Evolutionary conservation across 306 rosid species (phyloP).

Genomic region (Cicer chorassanicum): DNA sequence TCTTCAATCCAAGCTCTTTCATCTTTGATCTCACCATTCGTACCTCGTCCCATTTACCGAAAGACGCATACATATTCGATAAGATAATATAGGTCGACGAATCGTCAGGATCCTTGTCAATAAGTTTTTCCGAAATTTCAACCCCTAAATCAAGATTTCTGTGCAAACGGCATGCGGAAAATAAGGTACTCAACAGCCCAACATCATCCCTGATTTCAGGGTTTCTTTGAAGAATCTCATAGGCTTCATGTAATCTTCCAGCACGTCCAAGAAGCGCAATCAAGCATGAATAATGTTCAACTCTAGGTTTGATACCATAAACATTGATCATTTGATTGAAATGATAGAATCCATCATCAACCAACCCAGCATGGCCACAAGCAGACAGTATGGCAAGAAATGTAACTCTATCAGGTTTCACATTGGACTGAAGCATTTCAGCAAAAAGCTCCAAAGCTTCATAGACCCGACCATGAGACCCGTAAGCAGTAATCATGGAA

Average conservation of each 20-base stretch:
- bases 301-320: conserved; percentile 60
- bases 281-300: conserved; percentile 84
- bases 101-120: conserved; percentile 69
- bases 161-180: conserved; percentile 70
- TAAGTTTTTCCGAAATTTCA: conserved; percentile 57
- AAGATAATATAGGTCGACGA: conserved; percentile 64
- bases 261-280: conserved; percentile 88
- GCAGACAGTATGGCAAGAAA: conserved; percentile 78
- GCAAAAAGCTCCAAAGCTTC: conserved; percentile 73
- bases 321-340: conserved; percentile 66
- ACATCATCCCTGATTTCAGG: conserved; percentile 60
- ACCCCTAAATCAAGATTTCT: conserved; percentile 63
- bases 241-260: conserved; percentile 77
- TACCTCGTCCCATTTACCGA: conserved; percentile 69
- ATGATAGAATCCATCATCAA: conserved; percentile 66
- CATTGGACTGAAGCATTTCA: conserved; percentile 61
- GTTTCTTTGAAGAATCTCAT: conserved; percentile 62
- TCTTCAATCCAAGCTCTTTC: conserved; percentile 74
- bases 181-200: conserved; percentile 69
- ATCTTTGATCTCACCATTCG: conserved; percentile 67
- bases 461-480: conserved; percentile 72
- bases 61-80: conserved; percentile 73
- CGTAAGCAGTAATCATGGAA: conserved; percentile 80
- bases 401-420: conserved; percentile 67
- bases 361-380: conserved; percentile 80